Conservation (phyloP, 305 asterid genomes). For the Fraxinus velutina region DNA sequence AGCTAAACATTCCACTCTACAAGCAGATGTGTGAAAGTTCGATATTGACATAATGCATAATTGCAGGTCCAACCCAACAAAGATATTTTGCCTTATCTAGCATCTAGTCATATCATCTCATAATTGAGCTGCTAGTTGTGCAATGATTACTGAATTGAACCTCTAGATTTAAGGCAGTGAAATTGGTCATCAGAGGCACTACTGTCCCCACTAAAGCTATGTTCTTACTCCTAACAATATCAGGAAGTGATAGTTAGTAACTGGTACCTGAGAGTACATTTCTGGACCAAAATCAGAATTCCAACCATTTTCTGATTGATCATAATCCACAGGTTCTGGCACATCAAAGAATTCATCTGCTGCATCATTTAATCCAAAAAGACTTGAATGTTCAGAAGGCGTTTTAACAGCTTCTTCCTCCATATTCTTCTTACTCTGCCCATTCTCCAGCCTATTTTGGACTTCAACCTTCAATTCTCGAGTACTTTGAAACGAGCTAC, state of each 20-base stretch:
- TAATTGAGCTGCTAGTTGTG: constrained; percentile 19
- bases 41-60: constrained; percentile 14
- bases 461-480: constrained; percentile 56
- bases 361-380: constrained; percentile 76
- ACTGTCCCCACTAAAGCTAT: constrained; percentile 1
- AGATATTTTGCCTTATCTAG: constrained; percentile 6
- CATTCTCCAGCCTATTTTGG: constrained; percentile 47
- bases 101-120: constrained; percentile 16
- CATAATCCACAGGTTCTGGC: constrained; percentile 80
- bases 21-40: not conserved
- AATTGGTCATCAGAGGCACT: not conserved
- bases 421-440: constrained; percentile 41
- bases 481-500: constrained; percentile 37
- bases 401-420: constrained; percentile 63
- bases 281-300: constrained; percentile 68
- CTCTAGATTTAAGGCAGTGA: constrained; percentile 12
- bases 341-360: constrained; percentile 92
- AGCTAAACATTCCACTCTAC: constrained; percentile 12
- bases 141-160: constrained; percentile 16
- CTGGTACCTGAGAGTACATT: constrained; percentile 63
- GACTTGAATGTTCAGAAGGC: constrained; percentile 74
- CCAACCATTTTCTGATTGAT: constrained; percentile 75
- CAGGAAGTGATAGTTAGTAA: constrained; percentile 8
- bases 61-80: constrained; percentile 10
- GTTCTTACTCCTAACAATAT: constrained; percentile 9